Percentiles rank a stretch among this genome's conserved stretches.
Conservation (phyloP, 495 filamentous ascomycete species). For the Penicillium crystallinum region DNA sequence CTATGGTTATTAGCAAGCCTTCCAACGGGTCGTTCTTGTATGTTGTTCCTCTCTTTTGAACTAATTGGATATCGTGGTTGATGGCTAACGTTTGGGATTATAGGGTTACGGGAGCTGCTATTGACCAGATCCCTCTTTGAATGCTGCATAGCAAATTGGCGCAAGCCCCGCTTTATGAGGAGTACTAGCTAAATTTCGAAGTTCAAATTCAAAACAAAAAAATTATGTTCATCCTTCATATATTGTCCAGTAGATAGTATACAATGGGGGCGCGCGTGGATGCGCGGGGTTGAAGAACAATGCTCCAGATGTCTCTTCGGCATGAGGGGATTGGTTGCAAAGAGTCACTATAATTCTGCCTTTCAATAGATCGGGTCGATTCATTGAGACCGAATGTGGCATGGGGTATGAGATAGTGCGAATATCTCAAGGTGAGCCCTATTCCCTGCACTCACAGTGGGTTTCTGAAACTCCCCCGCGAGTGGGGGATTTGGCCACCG, state of each 20-base stretch:
- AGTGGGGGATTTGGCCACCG: too few relatives aligned
- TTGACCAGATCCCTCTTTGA: slow-evolving; percentile 34
- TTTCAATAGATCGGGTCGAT: not conserved
- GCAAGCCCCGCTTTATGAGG: not conserved
- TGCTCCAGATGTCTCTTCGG: not conserved
- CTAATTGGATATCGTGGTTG: not conserved
- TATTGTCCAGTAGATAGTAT: not conserved
- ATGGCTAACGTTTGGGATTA: slow-evolving; percentile 2
- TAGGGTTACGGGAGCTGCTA: slow-evolving; percentile 41
- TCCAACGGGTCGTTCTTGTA: slow-evolving; percentile 48
- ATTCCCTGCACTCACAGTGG: too few relatives aligned
- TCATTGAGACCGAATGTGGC: not conserved
- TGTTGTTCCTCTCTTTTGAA: slow-evolving; percentile 9
- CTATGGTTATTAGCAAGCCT: slow-evolving; percentile 87
- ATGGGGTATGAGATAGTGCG: not conserved
- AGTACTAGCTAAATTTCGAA: not conserved
- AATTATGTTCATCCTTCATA: not conserved
- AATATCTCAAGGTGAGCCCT: too few relatives aligned
- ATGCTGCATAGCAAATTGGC: not conserved
- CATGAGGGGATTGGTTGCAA: not conserved
- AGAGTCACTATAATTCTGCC: not conserved
- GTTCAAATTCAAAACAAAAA: not conserved
- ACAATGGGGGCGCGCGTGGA: not conserved
- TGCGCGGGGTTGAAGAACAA: not conserved
- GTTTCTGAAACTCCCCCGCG: too few relatives aligned